phyloP scores from a whole-genome alignment of 2,329 filamentous ascomycete species.

The Ampelomyces quisqualis region DNA sequence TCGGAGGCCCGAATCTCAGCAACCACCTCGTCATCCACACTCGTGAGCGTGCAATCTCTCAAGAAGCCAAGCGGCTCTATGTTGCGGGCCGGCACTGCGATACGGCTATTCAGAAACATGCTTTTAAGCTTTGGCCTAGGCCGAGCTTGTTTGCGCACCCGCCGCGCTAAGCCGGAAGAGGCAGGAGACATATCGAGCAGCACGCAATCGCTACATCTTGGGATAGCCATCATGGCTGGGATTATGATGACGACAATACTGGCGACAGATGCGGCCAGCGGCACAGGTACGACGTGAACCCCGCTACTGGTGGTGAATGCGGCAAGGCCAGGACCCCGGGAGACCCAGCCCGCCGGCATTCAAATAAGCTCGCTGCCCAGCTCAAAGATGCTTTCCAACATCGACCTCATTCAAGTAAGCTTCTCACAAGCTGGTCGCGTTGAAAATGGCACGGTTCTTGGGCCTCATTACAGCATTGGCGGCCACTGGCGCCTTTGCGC shows the following conservation, averaged over 20 bases:
- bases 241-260: slow-evolving; percentile 19
- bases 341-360: slow-evolving; percentile 12
- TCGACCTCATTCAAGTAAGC: slow-evolving; percentile 31
- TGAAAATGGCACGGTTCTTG: slow-evolving; percentile 39
- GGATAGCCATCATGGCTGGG: slow-evolving; percentile 12
- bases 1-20: slow-evolving; percentile 16
- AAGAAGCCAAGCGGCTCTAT: slow-evolving; percentile 20
- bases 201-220: slow-evolving; percentile 11
- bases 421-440: slow-evolving; percentile 28
- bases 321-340: slow-evolving; percentile 4
- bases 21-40: slow-evolving; percentile 5
- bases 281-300: slow-evolving; percentile 16
- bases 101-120: slow-evolving; percentile 21
- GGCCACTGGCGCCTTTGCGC: slow-evolving; percentile 33
- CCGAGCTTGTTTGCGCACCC: slow-evolving; percentile 27
- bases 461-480: slow-evolving; percentile 37
- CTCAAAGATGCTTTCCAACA: slow-evolving; percentile 14
- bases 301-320: slow-evolving; percentile 10
- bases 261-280: slow-evolving; percentile 8
- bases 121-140: slow-evolving; percentile 23
- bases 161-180: slow-evolving; percentile 17
- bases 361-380: slow-evolving; percentile 28
- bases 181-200: slow-evolving; percentile 22
- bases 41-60: slow-evolving; percentile 8
- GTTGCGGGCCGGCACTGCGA: slow-evolving; percentile 16